These are phyloP conservation scores for Fusarium nelsonii DNA, from an alignment of 2,329 filamentous ascomycete species.

Conservation along the genomic window DNA sequence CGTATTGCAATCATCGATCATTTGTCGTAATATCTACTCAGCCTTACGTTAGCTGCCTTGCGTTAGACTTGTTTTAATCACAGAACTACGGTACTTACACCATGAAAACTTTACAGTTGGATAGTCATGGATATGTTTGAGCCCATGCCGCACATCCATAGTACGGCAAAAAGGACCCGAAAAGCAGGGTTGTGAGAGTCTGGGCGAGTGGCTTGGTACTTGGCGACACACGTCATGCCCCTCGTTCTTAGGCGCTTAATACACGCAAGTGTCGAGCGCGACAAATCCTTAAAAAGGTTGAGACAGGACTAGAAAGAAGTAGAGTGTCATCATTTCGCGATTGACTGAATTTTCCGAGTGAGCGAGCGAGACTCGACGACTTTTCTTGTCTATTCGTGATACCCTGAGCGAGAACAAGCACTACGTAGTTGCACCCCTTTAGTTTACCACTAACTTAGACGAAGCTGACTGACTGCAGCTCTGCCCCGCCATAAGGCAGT, in stretches of 20 bases:
- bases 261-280: conserved; percentile 30
- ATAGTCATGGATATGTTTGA: conserved; percentile 7
- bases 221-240: conserved; percentile 51
- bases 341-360: background rate
- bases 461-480: conserved; percentile 39
- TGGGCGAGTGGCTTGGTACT: conserved; percentile 50
- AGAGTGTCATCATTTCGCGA: conserved; percentile 2
- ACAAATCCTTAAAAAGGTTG: conserved; percentile 26
- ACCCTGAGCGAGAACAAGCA: conserved; percentile 7
- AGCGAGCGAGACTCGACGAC: background rate
- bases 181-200: conserved; percentile 46
- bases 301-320: conserved; percentile 2
- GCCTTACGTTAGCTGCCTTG: conserved; percentile 10
- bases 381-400: conserved; percentile 17
- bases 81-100: background rate
- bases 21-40: background rate
- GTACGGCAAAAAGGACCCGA: conserved; percentile 43
- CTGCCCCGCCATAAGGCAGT: conserved; percentile 40
- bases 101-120: background rate
- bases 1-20: conserved; percentile 1
- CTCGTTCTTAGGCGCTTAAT: conserved; percentile 44
- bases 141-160: conserved; percentile 28
- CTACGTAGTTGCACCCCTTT: conserved; percentile 37
- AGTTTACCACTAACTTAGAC: conserved; percentile 9
- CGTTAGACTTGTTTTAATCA: background rate